Conservation (phyloP, 2,329 filamentous ascomycete species). For the Cytospora schulzeri region DNA sequence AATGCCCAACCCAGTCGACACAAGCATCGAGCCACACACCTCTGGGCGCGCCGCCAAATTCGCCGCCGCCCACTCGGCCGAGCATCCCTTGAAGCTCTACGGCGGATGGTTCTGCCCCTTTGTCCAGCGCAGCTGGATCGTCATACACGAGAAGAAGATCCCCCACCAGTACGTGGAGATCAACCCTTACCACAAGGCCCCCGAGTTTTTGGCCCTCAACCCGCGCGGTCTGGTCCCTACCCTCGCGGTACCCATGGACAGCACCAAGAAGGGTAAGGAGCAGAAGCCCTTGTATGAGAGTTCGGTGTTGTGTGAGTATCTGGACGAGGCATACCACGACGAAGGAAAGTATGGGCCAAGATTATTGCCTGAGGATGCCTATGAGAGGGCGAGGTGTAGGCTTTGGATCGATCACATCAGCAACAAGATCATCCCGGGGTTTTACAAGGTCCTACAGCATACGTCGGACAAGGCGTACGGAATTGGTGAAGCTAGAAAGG, state of each 20-base stretch:
- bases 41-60: slow-evolving; percentile 53
- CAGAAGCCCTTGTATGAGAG: slow-evolving; percentile 71
- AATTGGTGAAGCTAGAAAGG: slow-evolving; percentile 56
- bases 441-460: slow-evolving; percentile 64
- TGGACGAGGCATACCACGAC: slow-evolving; percentile 69
- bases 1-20: slow-evolving; percentile 51
- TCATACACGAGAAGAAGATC: slow-evolving; percentile 72
- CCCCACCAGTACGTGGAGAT: slow-evolving; percentile 77
- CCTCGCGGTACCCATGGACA: slow-evolving; percentile 50
- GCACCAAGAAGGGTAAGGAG: slow-evolving; percentile 33
- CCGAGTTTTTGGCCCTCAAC: slow-evolving; percentile 70
- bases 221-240: slow-evolving; percentile 77
- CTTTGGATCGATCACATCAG: slow-evolving; percentile 77
- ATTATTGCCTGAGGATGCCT: slow-evolving; percentile 63
- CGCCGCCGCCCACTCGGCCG: slow-evolving; percentile 47
- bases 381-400: slow-evolving; percentile 64
- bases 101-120: slow-evolving; percentile 75
- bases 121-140: slow-evolving; percentile 73
- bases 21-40: slow-evolving; percentile 47
- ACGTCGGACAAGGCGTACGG: slow-evolving; percentile 51
- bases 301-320: slow-evolving; percentile 72
- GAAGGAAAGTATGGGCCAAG: slow-evolving; percentile 43
- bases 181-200: slow-evolving; percentile 75
- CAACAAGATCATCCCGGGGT: slow-evolving; percentile 67
- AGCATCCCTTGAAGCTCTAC: slow-evolving; percentile 65